Percentiles rank a stretch among this genome's conserved stretches.
Conservation (phyloP, 768 basidiomycete species). For the Tulasnella sp. region DNA sequence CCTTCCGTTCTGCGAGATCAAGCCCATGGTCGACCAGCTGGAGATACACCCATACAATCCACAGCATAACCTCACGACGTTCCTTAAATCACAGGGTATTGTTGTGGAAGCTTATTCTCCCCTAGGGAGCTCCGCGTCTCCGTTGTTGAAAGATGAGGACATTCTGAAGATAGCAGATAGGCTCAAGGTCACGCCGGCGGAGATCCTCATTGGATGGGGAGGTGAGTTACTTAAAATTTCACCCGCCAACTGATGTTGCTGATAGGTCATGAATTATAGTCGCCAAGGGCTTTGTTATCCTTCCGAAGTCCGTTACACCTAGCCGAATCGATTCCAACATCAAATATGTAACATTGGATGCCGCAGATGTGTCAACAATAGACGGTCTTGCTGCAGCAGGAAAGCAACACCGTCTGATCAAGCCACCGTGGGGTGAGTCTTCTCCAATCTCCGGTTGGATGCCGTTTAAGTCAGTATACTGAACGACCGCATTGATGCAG, state of each 20-base stretch:
- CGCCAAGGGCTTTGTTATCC: conserved; percentile 53
- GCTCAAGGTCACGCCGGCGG: conserved; percentile 35
- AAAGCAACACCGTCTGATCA: conserved; percentile 17
- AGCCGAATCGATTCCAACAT: conserved; percentile 38
- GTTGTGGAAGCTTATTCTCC: conserved; percentile 69
- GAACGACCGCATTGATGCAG: neutral
- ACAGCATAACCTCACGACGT: conserved; percentile 54
- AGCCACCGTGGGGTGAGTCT: conserved; percentile 15
- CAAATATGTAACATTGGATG: neutral
- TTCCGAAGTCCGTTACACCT: conserved; percentile 69
- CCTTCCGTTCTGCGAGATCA: conserved; percentile 4
- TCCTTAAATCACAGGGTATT: conserved; percentile 55
- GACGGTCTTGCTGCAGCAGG: conserved; percentile 16
- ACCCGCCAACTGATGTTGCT: neutral
- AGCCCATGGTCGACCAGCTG: conserved; percentile 32
- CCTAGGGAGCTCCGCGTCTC: conserved; percentile 58
- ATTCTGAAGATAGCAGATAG: conserved; percentile 54
- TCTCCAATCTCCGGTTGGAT: neutral
- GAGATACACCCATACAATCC: conserved; percentile 63
- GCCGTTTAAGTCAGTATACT: neutral
- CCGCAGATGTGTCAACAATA: conserved; percentile 15
- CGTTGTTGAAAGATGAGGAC: conserved; percentile 48
- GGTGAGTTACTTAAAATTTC: conserved; percentile 3
- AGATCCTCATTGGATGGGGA: conserved; percentile 25
- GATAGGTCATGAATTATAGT: conserved; percentile 31